Conservation (phyloP, 352 stramenopile species). For the Phytophthora ramorum region DNA sequence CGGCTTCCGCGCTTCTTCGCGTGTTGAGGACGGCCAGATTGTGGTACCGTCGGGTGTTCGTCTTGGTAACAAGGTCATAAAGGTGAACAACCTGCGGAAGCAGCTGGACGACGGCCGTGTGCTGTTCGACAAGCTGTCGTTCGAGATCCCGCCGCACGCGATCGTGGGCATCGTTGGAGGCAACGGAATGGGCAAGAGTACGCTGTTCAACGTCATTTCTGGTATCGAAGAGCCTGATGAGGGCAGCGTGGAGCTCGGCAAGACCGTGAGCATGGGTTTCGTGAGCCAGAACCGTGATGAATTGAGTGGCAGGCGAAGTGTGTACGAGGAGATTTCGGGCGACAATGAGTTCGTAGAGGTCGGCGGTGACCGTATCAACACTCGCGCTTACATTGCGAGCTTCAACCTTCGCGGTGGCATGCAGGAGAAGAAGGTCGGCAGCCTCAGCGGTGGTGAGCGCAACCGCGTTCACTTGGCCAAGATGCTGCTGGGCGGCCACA, state of each 20-base stretch:
- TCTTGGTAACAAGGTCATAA: constrained; percentile 94
- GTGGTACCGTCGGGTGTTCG: constrained; percentile 93
- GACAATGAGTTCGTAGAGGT: constrained; percentile 88
- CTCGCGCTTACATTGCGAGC: constrained; percentile 85
- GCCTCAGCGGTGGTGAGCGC: constrained; percentile 82
- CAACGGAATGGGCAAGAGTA: constrained; percentile 98
- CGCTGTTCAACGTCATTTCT: constrained; percentile 96
- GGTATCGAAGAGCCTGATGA: constrained; percentile 90
- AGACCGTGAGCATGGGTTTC: constrained; percentile 83
- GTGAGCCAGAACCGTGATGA: constrained; percentile 84
- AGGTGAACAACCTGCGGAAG: constrained; percentile 79
- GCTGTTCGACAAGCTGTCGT: constrained; percentile 95
- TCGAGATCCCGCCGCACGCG: constrained; percentile 95
- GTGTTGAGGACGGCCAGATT: constrained; percentile 88
- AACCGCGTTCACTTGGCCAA: constrained; percentile 89
- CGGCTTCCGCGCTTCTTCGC: constrained; percentile 56
- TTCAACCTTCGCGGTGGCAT: constrained; percentile 87
- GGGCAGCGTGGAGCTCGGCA: constrained; percentile 74
- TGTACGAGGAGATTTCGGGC: constrained; percentile 88
- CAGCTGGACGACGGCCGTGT: constrained; percentile 74
- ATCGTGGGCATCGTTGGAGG: constrained; percentile 98
- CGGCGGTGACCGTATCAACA: constrained; percentile 81
- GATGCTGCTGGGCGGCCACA: constrained; percentile 84
- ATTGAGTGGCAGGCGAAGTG: constrained; percentile 61
- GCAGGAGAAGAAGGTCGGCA: constrained; percentile 85